Evolutionary conservation across 768 basidiomycete species (phyloP).

Genomic region (Amanita exitialis): DNA sequence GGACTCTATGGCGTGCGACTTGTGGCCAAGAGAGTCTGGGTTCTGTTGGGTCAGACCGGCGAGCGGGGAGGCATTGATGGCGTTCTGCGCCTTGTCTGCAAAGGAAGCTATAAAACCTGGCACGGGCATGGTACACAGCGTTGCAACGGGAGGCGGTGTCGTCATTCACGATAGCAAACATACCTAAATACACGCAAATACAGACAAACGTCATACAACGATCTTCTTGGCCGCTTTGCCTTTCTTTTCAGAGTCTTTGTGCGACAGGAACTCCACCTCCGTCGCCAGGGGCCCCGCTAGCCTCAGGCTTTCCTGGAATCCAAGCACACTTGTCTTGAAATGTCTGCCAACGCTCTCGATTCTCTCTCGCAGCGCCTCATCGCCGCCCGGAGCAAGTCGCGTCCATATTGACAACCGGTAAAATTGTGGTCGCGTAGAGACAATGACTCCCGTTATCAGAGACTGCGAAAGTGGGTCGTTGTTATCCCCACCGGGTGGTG

Average conservation of each 20-base stretch:
- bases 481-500: conserved; percentile 40
- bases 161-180: conserved; percentile 18
- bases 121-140: conserved; percentile 37
- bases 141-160: conserved; percentile 10
- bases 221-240: conserved; percentile 78
- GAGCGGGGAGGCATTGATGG: conserved; percentile 52
- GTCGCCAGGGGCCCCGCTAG: conserved; percentile 82
- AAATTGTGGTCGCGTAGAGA: conserved; percentile 89
- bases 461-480: conserved; percentile 31
- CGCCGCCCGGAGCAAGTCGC: conserved; percentile 63
- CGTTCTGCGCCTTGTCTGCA: conserved; percentile 70
- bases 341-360: conserved; percentile 80
- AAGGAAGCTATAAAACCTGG: conserved; percentile 55
- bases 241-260: conserved; percentile 95
- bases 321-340: conserved; percentile 88
- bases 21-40: conserved; percentile 27
- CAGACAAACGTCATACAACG: conserved; percentile 34
- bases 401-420: conserved; percentile 99
- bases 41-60: conserved; percentile 31
- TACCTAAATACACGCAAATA: conserved; percentile 16
- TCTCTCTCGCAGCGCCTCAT: conserved; percentile 57
- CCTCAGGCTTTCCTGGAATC: conserved; percentile 64
- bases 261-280: conserved; percentile 90
- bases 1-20: conserved; percentile 46
- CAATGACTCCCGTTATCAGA: conserved; percentile 88